These are phyloP conservation scores for Colletotrichum tofieldiae DNA, from an alignment of 2,329 filamentous ascomycete genomes.

Conservation along the genomic window DNA sequence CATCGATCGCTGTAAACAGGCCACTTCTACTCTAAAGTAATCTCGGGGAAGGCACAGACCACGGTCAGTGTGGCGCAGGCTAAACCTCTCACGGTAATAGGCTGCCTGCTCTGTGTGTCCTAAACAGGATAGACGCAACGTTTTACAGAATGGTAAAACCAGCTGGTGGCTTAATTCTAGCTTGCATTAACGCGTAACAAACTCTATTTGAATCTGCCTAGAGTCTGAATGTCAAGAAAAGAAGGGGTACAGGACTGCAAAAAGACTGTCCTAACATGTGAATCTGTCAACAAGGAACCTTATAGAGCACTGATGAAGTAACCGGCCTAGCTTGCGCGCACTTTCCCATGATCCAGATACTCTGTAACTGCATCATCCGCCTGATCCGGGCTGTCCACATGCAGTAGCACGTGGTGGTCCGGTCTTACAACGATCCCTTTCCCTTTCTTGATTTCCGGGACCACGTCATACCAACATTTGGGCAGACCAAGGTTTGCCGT, in stretches of 20 bases:
- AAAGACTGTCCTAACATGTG: conserved; percentile 1
- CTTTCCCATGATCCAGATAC: conserved; percentile 11
- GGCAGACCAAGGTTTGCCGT: conserved; percentile 23
- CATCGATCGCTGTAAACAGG: too few relatives aligned
- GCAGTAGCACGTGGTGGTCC: conserved; percentile 28
- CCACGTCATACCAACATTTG: conserved; percentile 19
- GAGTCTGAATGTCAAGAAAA: conserved; percentile 1
- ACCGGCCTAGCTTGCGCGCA: background rate
- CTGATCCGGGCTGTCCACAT: conserved; percentile 13
- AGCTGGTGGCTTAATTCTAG: background rate
- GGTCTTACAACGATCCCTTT: conserved; percentile 34
- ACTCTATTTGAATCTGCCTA: conserved; percentile 1
- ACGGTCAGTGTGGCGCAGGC: too few relatives aligned
- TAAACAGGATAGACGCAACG: background rate
- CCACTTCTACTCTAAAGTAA: too few relatives aligned
- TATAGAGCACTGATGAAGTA: background rate
- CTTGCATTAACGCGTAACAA: conserved; percentile 19
- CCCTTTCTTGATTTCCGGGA: conserved; percentile 25
- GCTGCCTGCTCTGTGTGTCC: background rate
- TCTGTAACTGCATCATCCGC: conserved; percentile 7
- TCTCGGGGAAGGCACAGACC: too few relatives aligned
- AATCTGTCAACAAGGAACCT: conserved; percentile 5
- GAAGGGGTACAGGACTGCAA: background rate
- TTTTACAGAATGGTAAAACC: background rate
- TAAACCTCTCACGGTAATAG: too few relatives aligned